phyloP scores from a whole-genome alignment of 768 basidiomycete genomes.

The Porpolomopsis calyptriformis region DNA sequence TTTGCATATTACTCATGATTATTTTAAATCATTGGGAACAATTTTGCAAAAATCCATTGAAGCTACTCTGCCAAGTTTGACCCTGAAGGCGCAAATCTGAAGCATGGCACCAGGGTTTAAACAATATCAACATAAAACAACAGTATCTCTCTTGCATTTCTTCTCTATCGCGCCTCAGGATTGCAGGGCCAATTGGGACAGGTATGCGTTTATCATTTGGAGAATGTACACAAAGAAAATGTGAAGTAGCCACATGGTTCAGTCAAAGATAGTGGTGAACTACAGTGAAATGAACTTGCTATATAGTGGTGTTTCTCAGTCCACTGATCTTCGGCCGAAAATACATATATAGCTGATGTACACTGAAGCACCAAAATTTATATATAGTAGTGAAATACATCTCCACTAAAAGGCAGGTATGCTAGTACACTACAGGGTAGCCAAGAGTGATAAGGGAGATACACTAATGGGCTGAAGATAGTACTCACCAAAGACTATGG shows the following conservation, averaged over 20 bases:
- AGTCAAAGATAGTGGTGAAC: no score
- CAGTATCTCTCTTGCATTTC: slow-evolving; percentile 16
- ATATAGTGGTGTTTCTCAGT: no score
- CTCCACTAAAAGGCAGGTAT: no score
- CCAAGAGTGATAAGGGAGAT: no score
- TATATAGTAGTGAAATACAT: no score
- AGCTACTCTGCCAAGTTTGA: slow-evolving; percentile 13
- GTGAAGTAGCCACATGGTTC: not conserved
- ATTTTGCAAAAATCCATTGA: slow-evolving; percentile 11
- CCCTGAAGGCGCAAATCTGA: not conserved
- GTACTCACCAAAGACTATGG: no score
- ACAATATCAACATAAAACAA: slow-evolving; percentile 30
- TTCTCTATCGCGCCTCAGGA: slow-evolving; percentile 23
- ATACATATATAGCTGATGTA: slow-evolving; percentile 5
- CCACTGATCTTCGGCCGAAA: slow-evolving; percentile 1
- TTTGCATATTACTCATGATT: slow-evolving; percentile 31
- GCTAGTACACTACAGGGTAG: no score
- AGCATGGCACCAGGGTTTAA: slow-evolving; percentile 29
- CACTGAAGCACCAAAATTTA: not conserved
- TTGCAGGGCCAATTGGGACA: slow-evolving; percentile 24
- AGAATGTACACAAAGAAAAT: not conserved
- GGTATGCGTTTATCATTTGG: slow-evolving; percentile 13
- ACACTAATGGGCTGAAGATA: no score
- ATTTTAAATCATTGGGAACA: slow-evolving; percentile 4
- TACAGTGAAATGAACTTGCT: no score